Percentiles rank a stretch among this genome's conserved stretches.
Conservation (phyloP, 2,329 filamentous ascomycete species). For the Cladosporium sp. region DNA sequence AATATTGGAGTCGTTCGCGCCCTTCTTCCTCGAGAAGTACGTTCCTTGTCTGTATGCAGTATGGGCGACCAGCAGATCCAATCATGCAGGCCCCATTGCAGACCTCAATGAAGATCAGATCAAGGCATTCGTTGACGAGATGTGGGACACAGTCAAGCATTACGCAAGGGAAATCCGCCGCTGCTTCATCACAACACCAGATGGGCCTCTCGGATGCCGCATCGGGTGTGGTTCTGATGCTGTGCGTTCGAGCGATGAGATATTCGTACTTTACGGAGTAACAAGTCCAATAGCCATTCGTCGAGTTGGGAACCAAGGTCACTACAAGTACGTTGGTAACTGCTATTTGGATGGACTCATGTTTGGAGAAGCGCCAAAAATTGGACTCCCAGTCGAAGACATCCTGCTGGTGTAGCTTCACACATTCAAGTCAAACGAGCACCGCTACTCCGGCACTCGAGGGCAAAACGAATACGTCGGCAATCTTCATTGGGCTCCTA, state of each 20-base stretch:
- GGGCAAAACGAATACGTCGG: too few species aligned
- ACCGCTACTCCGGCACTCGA: too few species aligned
- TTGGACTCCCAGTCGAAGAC: neutral
- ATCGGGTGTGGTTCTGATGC: neutral
- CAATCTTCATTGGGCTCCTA: too few species aligned
- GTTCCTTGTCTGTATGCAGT: neutral
- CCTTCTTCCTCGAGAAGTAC: neutral
- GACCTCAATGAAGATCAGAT: too few species aligned
- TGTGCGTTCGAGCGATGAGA: neutral
- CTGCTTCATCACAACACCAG: neutral
- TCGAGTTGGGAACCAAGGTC: neutral
- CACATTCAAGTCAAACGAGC: too few species aligned
- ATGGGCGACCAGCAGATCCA: too few species aligned
- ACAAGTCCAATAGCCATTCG: neutral
- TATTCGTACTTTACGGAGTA: neutral
- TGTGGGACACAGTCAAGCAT: neutral
- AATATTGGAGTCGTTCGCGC: neutral
- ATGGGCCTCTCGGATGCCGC: neutral
- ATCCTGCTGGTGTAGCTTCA: neutral
- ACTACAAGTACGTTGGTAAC: neutral
- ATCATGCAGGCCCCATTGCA: too few species aligned
- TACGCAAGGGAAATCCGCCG: neutral
- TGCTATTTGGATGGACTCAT: neutral
- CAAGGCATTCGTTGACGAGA: neutral
- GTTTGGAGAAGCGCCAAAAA: neutral